A percentile compares a stretch with the other conserved stretches of the same genome.
Conservation (phyloP, 257 asterid species). For the Nicotiana tabacum region DNA sequence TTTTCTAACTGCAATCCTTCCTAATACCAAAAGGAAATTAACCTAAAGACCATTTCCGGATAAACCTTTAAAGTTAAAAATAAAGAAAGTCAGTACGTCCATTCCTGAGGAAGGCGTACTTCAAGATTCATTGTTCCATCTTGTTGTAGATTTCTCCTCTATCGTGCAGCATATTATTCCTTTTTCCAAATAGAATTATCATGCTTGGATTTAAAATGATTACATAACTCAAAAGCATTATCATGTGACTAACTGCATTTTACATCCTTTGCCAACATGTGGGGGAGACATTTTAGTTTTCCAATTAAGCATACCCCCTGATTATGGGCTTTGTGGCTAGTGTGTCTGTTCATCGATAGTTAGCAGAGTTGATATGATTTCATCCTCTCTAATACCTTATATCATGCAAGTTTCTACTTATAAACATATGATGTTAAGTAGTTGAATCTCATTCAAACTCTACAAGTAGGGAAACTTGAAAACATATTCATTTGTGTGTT, state of each 20-base stretch:
- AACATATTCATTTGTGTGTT: neutral
- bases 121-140: slow-evolving; percentile 25
- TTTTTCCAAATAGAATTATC: too few relatives aligned
- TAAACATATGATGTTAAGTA: neutral
- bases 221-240: slow-evolving; percentile 24
- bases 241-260: slow-evolving; percentile 29
- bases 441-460: neutral
- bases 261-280: slow-evolving; percentile 19
- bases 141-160: slow-evolving; percentile 18
- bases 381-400: neutral
- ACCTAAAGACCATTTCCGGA: neutral
- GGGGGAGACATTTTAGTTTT: neutral
- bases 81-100: slow-evolving; percentile 20
- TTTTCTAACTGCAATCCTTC: neutral
- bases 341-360: neutral
- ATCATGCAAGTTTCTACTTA: neutral
- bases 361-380: neutral
- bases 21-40: neutral
- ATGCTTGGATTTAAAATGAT: too few relatives aligned
- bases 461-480: neutral
- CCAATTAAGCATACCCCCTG: neutral
- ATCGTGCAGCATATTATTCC: slow-evolving; percentile 17
- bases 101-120: slow-evolving; percentile 27
- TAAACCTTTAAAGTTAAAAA: neutral
- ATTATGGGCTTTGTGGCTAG: neutral